Evolutionary conservation across 352 stramenopile species (phyloP).

Genomic region (Globisporangium takayamanum): DNA sequence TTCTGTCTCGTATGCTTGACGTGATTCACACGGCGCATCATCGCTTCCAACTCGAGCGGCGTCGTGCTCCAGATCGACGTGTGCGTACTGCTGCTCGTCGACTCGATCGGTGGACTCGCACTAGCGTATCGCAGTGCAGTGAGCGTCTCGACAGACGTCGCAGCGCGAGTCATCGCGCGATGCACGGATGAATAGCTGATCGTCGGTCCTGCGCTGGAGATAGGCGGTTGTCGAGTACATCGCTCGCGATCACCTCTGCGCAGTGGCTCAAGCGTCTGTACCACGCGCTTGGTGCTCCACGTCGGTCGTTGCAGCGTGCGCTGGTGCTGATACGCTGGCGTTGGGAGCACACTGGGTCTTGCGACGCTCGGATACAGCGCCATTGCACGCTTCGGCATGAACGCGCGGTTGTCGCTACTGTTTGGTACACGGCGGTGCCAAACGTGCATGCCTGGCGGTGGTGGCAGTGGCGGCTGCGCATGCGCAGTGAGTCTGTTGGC

Average conservation of each 20-base stretch:
- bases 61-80: slow-evolving; percentile 10
- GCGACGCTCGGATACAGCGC: background rate
- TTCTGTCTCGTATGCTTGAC: background rate
- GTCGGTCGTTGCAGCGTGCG: background rate
- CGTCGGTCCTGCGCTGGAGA: background rate
- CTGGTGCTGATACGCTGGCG: background rate
- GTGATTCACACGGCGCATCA: slow-evolving; percentile 2
- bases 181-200: too few relatives aligned
- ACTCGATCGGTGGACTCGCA: background rate
- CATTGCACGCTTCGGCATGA: background rate
- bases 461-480: slow-evolving; percentile 1
- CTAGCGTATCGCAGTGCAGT: too few relatives aligned
- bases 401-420: background rate
- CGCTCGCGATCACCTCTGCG: background rate
- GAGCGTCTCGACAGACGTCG: too few relatives aligned
- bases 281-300: background rate
- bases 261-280: background rate
- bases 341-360: background rate
- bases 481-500: background rate
- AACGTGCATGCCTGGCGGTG: background rate
- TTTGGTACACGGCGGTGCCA: background rate
- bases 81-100: background rate
- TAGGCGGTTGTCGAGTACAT: background rate
- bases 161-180: too few relatives aligned
- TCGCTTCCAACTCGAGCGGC: slow-evolving; percentile 3